phyloP scores from a whole-genome alignment of 148 eudicot genomes.

The Salicornia ramosissima region DNA sequence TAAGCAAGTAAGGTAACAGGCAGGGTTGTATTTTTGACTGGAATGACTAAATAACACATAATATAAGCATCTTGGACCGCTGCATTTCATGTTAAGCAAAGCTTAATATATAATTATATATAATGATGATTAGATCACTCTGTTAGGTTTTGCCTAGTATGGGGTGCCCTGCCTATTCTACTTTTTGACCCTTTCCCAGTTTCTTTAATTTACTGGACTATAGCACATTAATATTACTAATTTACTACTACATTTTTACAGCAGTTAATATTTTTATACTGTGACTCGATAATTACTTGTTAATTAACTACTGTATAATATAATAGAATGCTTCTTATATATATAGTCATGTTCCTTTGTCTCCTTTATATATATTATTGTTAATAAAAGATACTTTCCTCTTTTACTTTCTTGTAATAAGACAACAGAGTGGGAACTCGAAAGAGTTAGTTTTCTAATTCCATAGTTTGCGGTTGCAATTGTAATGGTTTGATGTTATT shows the following conservation, averaged over 20 bases:
- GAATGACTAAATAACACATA: background rate
- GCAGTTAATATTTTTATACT: constrained; percentile 5
- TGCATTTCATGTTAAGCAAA: constrained; percentile 13
- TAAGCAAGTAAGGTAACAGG: constrained; percentile 2
- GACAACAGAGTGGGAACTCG: constrained; percentile 1
- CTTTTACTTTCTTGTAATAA: background rate
- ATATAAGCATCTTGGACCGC: constrained; percentile 32
- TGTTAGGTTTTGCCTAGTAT: constrained; percentile 19
- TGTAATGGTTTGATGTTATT: no score
- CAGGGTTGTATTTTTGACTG: constrained; percentile 13
- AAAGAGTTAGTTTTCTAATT: background rate
- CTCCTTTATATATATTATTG: background rate
- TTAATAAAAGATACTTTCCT: no score
- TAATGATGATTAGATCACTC: constrained; percentile 21
- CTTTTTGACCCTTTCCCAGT: constrained; percentile 24
- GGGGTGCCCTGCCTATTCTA: constrained; percentile 17
- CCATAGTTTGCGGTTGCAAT: no score
- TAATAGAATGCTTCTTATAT: no score
- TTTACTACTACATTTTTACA: background rate
- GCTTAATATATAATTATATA: no score
- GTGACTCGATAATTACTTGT: no score
- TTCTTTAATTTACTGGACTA: no score
- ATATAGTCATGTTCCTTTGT: background rate
- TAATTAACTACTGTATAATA: no score
- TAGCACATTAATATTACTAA: no score